Evolutionary conservation across 192 early-diverging fungal species (phyloP), one percentile per base, ranked within the genome.

Genomic region (Coemansia pectinata): DNA sequence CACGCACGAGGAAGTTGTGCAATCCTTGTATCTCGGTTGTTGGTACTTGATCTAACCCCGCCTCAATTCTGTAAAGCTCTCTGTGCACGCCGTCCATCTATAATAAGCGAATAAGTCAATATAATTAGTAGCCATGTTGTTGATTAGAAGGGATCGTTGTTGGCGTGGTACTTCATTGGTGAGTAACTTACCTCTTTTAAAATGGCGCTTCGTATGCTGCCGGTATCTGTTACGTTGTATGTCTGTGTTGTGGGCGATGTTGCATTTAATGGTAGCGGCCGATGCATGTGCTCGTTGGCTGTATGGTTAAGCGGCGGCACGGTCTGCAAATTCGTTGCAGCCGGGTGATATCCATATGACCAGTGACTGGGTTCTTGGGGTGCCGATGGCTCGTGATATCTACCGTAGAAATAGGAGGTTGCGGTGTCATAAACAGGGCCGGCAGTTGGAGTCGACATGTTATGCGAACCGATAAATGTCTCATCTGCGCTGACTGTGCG

Each of bases 31-130:
- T 58, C 17, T 52, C 34, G 2, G 23, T 5, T 36, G 23, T 9
- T 25, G 65, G 47, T 19, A 67, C 57, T 21, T 44, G 21, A 19
- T 42, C 52, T n/a, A 67, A 25, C 21, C 33, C 40, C 2, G 53
- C 53, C 11, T 55, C 65, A 31, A 67, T 67, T 21, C 52, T 38
- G 19, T 67, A 52, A 12, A 67, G 65, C 27, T 67, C 65, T 23
- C 11, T 40, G 23, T 52, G 65, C 11, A 67, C 65, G 4, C 40
- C 27, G 27, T 55, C 21, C 14, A 67, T 55, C 65, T 67, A 58
- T n/a, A 67, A 25, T 12, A n/a, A 66, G 0, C 8, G 7, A 66
- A 41, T 15, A 40, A 63, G 21, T 44, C 45, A 7, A 17, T 3
- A 14, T 21, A 2, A n/a, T 9, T 19, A 64, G 27, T 31, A 21